These are phyloP conservation scores for Arxiozyma bovina DNA, from an alignment of 1,139 yeast genomes.

Conservation along the genomic window DNA sequence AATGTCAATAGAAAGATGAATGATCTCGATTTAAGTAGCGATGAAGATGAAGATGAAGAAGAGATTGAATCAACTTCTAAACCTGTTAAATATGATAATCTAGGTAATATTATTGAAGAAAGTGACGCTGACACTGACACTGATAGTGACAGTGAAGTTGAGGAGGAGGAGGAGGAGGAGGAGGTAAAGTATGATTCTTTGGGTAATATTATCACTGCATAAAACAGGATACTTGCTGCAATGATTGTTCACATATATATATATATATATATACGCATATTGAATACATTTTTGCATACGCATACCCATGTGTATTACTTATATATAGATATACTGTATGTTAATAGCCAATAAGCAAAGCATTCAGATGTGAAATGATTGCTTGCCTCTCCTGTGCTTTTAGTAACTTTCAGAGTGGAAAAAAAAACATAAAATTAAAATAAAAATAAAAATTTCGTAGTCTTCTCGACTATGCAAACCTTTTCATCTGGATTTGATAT, in stretches of 20 bases:
- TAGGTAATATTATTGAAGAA: slow-evolving; percentile 19
- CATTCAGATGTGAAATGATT: not conserved
- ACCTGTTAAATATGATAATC: slow-evolving; percentile 24
- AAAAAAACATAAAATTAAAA: no score
- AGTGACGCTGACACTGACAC: no score
- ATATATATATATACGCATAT: no score
- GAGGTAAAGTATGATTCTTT: slow-evolving; percentile 18
- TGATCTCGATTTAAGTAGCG: slow-evolving; percentile 15
- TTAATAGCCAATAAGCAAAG: not conserved
- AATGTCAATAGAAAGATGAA: slow-evolving; percentile 47
- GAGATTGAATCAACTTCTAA: slow-evolving; percentile 21
- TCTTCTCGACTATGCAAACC: not conserved
- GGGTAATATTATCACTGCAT: slow-evolving; percentile 20
- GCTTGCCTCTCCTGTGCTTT: not conserved
- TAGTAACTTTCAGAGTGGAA: not conserved
- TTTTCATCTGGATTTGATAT: no score
- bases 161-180: slow-evolving; percentile 25
- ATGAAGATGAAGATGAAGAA: slow-evolving; percentile 19
- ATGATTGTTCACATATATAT: not conserved
- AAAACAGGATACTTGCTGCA: not conserved
- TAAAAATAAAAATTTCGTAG: not conserved
- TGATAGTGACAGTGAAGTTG: slow-evolving; percentile 11
- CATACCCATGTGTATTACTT: not conserved
- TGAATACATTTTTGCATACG: not conserved
- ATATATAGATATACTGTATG: not conserved